Evolutionary conservation across 164 flowering plant species (phyloP).

Genomic region (Magnolia sinica): DNA sequence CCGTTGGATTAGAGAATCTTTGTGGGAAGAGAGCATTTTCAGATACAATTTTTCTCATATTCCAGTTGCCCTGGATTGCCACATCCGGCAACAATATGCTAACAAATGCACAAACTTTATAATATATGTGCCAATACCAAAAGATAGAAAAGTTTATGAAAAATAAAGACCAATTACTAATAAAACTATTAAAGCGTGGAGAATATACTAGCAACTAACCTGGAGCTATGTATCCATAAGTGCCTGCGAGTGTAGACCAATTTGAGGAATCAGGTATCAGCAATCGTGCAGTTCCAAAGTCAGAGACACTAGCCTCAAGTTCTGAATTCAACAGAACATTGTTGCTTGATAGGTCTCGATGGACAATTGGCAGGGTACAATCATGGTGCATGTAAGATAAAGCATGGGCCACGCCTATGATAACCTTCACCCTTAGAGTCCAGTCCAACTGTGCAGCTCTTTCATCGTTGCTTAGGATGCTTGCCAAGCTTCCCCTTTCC

Average conservation of each 20-base stretch:
- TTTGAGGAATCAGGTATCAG: slow-evolving; percentile 41
- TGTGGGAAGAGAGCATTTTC: too few species aligned
- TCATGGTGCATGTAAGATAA: slow-evolving; percentile 71
- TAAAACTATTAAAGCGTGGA: too few species aligned
- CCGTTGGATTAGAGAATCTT: too few species aligned
- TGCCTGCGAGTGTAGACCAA: slow-evolving; percentile 55
- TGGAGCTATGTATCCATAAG: slow-evolving; percentile 74
- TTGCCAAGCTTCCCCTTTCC: slow-evolving; percentile 52
- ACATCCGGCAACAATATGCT: too few species aligned
- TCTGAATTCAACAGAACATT: slow-evolving; percentile 53
- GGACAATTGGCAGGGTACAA: slow-evolving; percentile 54
- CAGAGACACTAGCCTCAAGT: slow-evolving; percentile 46
- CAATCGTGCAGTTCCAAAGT: slow-evolving; percentile 62
- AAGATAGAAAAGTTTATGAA: too few species aligned
- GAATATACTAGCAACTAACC: slow-evolving; percentile 28
- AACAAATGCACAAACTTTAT: too few species aligned
- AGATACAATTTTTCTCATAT: too few species aligned
- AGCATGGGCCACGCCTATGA: slow-evolving; percentile 66
- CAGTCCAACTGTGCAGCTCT: slow-evolving; percentile 32
- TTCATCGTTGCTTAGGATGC: slow-evolving; percentile 29
- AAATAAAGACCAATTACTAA: too few species aligned
- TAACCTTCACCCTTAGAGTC: slow-evolving; percentile 42
- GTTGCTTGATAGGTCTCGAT: slow-evolving; percentile 52
- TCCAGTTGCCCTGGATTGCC: too few species aligned
- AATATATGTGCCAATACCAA: too few species aligned